phyloP scores from a whole-genome alignment of 2,329 filamentous ascomycete genomes.

The Mycosphaerella sp. region DNA sequence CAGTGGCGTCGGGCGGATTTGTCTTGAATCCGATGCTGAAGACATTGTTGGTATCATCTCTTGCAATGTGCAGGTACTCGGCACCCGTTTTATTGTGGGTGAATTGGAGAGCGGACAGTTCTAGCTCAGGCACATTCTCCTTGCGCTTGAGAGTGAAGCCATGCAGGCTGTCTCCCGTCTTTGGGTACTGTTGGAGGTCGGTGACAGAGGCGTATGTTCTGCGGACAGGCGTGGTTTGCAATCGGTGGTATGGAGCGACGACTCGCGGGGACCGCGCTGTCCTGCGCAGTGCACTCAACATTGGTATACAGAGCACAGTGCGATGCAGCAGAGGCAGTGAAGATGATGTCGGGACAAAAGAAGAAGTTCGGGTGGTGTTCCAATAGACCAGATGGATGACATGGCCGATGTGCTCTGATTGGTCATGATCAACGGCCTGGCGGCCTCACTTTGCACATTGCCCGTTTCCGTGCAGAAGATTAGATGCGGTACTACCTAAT shows the following conservation, averaged over 20 bases:
- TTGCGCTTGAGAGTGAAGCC: conserved; percentile 86
- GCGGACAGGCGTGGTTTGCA: background rate
- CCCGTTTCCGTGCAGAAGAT: too few relatives aligned
- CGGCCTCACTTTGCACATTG: too few relatives aligned
- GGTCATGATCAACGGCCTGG: too few relatives aligned
- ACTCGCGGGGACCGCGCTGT: conserved; percentile 21
- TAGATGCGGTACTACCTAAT: too few relatives aligned
- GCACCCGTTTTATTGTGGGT: conserved; percentile 93
- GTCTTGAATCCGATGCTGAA: conserved; percentile 99
- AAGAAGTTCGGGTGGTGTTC: background rate
- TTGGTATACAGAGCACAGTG: background rate
- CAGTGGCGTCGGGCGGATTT: conserved; percentile 92
- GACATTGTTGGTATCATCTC: conserved; percentile 98
- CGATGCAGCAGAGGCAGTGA: conserved; percentile 2
- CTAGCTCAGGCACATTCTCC: conserved; percentile 89
- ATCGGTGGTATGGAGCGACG: conserved; percentile 20
- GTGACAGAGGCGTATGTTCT: conserved; percentile 59
- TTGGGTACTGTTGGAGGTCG: conserved; percentile 67
- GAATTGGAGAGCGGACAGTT: conserved; percentile 83
- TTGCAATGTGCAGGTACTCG: conserved; percentile 89
- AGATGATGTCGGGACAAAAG: background rate
- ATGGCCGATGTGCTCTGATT: too few relatives aligned
- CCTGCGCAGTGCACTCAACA: conserved; percentile 23
- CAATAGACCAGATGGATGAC: too few relatives aligned
- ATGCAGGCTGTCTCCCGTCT: conserved; percentile 76